phyloP scores from a whole-genome alignment of 495 filamentous ascomycete genomes.

The Trichocladium uniseriatum region DNA sequence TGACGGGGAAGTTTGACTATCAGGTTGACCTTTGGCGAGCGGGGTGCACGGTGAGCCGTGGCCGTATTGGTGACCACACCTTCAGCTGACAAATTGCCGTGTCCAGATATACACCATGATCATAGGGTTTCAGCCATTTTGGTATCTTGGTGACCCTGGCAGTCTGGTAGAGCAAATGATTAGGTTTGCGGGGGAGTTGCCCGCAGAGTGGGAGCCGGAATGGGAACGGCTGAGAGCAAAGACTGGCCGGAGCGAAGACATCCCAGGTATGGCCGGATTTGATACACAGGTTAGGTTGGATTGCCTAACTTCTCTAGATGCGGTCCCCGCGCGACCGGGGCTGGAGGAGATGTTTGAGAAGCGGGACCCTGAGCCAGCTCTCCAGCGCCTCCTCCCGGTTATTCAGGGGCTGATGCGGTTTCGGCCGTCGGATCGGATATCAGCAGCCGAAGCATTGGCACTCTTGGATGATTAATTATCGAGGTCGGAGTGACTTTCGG shows the following conservation, averaged over 20 bases:
- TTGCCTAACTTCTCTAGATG: neutral
- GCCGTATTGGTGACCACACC: neutral
- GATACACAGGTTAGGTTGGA: neutral
- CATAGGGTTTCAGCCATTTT: neutral
- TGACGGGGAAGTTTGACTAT: constrained; percentile 32
- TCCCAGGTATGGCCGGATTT: neutral
- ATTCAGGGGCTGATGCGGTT: constrained; percentile 13
- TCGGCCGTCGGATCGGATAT: constrained; percentile 4
- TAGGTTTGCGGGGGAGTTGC: constrained; percentile 16
- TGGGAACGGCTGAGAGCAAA: neutral
- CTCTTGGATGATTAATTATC: no score
- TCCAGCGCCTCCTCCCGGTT: neutral
- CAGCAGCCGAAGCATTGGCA: neutral
- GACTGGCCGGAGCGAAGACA: neutral
- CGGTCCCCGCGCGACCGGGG: neutral
- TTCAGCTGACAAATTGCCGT: neutral
- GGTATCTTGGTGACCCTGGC: neutral
- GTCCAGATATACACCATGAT: constrained; percentile 1
- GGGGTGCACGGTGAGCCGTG: constrained; percentile 31
- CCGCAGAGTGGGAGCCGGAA: constrained; percentile 10
- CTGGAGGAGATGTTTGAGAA: neutral
- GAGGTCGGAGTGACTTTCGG: no score
- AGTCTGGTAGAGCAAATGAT: constrained; percentile 15
- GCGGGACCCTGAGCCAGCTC: neutral
- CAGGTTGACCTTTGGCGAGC: constrained; percentile 38